Conservation (phyloP, 2,329 filamentous ascomycete genomes). For the Colletotrichum liriopes region DNA sequence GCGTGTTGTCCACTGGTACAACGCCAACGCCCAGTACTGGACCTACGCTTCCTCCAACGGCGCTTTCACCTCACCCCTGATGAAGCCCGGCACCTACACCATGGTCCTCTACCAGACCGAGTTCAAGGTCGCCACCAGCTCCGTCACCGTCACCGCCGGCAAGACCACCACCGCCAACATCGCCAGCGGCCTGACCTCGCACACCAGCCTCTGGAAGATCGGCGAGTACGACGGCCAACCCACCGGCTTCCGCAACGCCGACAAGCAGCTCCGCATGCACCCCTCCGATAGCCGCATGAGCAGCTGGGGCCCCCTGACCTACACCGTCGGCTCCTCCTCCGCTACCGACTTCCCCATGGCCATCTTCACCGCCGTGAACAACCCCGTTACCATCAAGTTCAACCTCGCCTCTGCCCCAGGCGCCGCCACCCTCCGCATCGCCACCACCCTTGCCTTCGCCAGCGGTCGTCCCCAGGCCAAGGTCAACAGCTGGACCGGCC, state of each 20-base stretch:
- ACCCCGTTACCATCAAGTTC: slow-evolving; percentile 73
- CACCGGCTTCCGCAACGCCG: slow-evolving; percentile 77
- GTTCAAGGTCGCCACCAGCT: slow-evolving; percentile 66
- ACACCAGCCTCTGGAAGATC: slow-evolving; percentile 73
- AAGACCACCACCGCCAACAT: slow-evolving; percentile 65
- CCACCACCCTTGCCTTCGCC: slow-evolving; percentile 75
- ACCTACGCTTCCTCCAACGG: slow-evolving; percentile 68
- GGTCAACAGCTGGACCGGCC: slow-evolving; percentile 69
- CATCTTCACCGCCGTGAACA: slow-evolving; percentile 73
- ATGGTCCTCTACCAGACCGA: slow-evolving; percentile 76
- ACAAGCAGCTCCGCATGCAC: slow-evolving; percentile 78
- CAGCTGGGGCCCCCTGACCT: slow-evolving; percentile 72
- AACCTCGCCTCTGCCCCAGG: slow-evolving; percentile 65
- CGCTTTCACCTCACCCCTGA: slow-evolving; percentile 74
- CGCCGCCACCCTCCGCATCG: slow-evolving; percentile 74
- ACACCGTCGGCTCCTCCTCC: slow-evolving; percentile 71
- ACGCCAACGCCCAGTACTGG: slow-evolving; percentile 77
- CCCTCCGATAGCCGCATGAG: slow-evolving; percentile 76
- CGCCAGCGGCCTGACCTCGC: slow-evolving; percentile 60
- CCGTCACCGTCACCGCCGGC: slow-evolving; percentile 66
- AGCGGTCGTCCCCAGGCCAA: slow-evolving; percentile 70
- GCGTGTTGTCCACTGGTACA: slow-evolving; percentile 77
- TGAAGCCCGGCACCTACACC: slow-evolving; percentile 80
- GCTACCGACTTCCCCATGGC: slow-evolving; percentile 76
- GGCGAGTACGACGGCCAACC: slow-evolving; percentile 77